Evolutionary conservation across 2,329 filamentous ascomycete genomes (phyloP).

Genomic region (Aureobasidium lini): DNA sequence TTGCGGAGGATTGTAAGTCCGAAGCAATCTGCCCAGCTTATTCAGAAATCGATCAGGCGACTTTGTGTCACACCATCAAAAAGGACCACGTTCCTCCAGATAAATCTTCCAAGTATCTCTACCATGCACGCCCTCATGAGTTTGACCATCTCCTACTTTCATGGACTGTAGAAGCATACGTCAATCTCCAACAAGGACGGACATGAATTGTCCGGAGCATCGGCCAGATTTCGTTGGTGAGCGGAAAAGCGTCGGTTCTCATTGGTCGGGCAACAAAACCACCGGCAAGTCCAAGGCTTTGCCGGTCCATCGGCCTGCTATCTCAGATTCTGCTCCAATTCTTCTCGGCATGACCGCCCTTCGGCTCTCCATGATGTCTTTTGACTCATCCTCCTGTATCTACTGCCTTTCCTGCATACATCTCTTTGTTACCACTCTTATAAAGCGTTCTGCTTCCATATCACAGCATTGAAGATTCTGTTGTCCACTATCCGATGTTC

Average conservation of each 20-base stretch:
- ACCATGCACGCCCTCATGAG: too few relatives aligned
- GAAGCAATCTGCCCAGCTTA: not conserved
- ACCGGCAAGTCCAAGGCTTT: not conserved
- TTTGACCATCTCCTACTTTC: not conserved
- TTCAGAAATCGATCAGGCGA: not conserved
- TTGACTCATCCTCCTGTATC: slow-evolving; percentile 4
- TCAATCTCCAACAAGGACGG: not conserved
- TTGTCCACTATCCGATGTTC: not conserved
- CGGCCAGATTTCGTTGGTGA: not conserved
- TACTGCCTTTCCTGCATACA: not conserved
- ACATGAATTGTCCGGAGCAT: not conserved
- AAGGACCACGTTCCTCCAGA: too few relatives aligned
- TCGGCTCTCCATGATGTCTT: slow-evolving; percentile 2
- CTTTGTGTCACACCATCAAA: not conserved
- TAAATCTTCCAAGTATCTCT: too few relatives aligned
- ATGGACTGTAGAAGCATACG: too few relatives aligned
- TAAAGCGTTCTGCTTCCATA: not conserved
- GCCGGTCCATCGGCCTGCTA: slow-evolving; percentile 6
- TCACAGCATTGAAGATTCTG: not conserved
- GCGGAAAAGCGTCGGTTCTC: not conserved
- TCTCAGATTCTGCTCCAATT: slow-evolving; percentile 8
- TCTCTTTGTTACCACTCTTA: not conserved
- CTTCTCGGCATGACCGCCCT: not conserved
- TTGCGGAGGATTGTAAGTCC: not conserved
- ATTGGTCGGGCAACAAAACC: slow-evolving; percentile 1